phyloP scores from a whole-genome alignment of 75 land plant species.

The Pinus taeda region DNA sequence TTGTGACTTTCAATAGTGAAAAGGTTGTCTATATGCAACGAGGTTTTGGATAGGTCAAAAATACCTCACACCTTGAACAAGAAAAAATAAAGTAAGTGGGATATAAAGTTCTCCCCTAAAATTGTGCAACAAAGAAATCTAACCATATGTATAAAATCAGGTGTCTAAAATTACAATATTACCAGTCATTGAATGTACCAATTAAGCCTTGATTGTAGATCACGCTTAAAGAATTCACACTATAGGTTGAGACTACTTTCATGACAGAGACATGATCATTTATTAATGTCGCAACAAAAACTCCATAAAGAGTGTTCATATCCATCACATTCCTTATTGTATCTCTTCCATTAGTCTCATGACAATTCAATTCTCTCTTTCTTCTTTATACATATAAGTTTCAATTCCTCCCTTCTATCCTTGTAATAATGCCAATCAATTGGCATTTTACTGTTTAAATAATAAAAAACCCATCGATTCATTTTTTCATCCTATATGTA shows the following conservation, averaged over 20 bases:
- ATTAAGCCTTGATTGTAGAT: conserved; percentile 35
- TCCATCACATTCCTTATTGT: conserved; percentile 11
- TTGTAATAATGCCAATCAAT: not conserved
- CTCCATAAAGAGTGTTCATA: conserved; percentile 31
- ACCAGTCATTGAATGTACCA: conserved; percentile 22
- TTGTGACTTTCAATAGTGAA: too few species aligned
- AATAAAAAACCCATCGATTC: not conserved
- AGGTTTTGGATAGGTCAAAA: too few species aligned
- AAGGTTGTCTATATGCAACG: too few species aligned
- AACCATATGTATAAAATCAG: too few species aligned
- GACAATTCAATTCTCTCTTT: not conserved
- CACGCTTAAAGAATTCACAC: conserved; percentile 15
- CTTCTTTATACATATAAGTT: not conserved
- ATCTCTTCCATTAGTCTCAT: not conserved
- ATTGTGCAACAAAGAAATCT: too few species aligned
- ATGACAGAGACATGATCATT: conserved; percentile 38
- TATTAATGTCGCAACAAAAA: conserved; percentile 32
- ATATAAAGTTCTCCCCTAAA: too few species aligned
- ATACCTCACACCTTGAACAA: too few species aligned
- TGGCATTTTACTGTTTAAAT: not conserved
- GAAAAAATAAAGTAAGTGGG: too few species aligned
- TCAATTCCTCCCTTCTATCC: not conserved
- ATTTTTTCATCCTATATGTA: not conserved
- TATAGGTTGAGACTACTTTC: conserved; percentile 31
- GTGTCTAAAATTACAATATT: too few species aligned